Evolutionary conservation across 2,329 filamentous ascomycete genomes (phyloP).

Genomic region (Sphaceloma murrayae): DNA sequence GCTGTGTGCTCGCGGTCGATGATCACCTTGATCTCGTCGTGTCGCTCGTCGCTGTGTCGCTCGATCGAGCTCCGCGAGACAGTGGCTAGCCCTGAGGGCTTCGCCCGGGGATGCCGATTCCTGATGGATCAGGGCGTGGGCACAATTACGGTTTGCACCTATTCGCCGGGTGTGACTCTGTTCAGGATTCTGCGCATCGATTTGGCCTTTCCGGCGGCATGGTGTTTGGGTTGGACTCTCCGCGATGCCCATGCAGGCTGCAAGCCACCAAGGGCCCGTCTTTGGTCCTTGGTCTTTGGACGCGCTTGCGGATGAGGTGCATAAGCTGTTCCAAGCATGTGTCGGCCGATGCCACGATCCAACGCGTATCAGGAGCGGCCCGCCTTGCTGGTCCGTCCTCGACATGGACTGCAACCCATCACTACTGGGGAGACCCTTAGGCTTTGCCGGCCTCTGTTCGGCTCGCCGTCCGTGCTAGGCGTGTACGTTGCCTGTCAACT

Average conservation of each 20-base stretch:
- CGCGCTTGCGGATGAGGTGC: slow-evolving; percentile 15
- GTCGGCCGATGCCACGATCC: slow-evolving; percentile 14
- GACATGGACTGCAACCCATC: no score
- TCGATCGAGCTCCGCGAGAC: slow-evolving; percentile 1
- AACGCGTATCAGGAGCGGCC: slow-evolving; percentile 17
- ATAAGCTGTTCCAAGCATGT: slow-evolving; percentile 13
- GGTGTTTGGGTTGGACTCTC: slow-evolving; percentile 14
- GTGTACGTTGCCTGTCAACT: slow-evolving; percentile 11
- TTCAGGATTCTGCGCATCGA: slow-evolving; percentile 1
- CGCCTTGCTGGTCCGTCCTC: slow-evolving; percentile 3
- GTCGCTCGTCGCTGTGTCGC: slow-evolving; percentile 1
- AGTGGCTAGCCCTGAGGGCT: slow-evolving; percentile 5
- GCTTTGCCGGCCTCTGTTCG: not conserved
- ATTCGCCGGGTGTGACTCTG: slow-evolving; percentile 6
- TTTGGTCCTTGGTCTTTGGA: no score
- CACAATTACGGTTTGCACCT: slow-evolving; percentile 12
- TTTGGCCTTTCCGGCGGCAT: not conserved
- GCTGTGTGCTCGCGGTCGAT: no score
- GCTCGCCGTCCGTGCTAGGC: not conserved
- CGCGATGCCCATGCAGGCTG: slow-evolving; percentile 10
- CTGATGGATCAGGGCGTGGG: slow-evolving; percentile 13
- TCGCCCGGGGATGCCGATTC: slow-evolving; percentile 14
- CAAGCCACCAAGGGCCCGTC: slow-evolving; percentile 9
- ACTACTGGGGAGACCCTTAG: not conserved
- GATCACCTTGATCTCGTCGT: slow-evolving; percentile 4